phyloP scores from a whole-genome alignment of 2,329 filamentous ascomycete genomes.

The Penicillium fuscoglaucum region DNA sequence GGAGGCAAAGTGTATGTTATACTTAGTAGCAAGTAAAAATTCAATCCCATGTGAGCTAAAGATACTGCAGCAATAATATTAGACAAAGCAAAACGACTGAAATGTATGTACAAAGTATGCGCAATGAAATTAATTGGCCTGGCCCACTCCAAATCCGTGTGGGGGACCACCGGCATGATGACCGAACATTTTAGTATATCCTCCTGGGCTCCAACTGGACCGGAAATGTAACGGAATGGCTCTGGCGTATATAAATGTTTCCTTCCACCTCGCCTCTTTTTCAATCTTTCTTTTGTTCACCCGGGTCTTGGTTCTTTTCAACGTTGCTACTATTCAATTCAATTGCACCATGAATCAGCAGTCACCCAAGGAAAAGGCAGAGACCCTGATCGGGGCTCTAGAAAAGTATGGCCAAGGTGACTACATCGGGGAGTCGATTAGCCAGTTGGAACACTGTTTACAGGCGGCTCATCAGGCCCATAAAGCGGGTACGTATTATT shows the following conservation, averaged over 20 bases:
- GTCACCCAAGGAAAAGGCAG: slow-evolving; percentile 19
- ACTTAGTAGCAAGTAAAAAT: background rate
- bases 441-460: slow-evolving; percentile 37
- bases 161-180: no score
- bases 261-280: background rate
- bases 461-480: slow-evolving; percentile 36
- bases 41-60: background rate
- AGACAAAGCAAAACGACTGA: background rate
- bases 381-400: slow-evolving; percentile 25
- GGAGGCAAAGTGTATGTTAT: background rate
- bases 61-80: background rate
- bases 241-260: background rate
- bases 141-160: background rate
- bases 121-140: background rate
- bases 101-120: background rate
- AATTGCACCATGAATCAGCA: slow-evolving; percentile 10
- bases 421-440: slow-evolving; percentile 39
- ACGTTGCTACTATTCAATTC: background rate
- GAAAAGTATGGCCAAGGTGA: slow-evolving; percentile 36
- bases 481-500: slow-evolving; percentile 21
- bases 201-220: background rate
- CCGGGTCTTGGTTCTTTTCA: background rate
- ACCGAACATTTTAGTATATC: background rate
- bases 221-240: background rate
- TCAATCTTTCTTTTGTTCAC: background rate